Evolutionary conservation across 805 yeast genomes (phyloP).

Genomic region (Isabelozyma pseudorhagii): DNA sequence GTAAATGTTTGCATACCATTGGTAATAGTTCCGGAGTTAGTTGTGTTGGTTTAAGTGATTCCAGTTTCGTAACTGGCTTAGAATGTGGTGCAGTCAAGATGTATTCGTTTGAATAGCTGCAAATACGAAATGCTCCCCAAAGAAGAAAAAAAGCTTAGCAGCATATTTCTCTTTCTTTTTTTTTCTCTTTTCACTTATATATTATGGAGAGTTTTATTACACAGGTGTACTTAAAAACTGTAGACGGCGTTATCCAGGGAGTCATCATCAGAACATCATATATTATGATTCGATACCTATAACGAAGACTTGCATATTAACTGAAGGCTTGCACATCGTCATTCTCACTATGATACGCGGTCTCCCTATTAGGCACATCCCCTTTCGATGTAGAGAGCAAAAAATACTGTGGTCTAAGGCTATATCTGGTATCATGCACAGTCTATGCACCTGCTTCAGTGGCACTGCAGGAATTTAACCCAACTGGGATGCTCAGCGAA

Average conservation of each 20-base stretch:
- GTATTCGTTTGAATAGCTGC: slow-evolving; percentile 63
- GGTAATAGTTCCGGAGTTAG: slow-evolving; percentile 60
- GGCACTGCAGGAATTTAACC: background rate
- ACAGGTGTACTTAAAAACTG: background rate
- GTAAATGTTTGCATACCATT: slow-evolving; percentile 91
- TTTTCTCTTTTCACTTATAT: background rate
- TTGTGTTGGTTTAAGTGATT: slow-evolving; percentile 85
- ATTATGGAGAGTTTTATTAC: background rate
- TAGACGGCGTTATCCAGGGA: no score
- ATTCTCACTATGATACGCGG: no score
- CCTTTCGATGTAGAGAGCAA: no score
- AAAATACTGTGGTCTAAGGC: background rate
- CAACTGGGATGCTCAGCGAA: background rate
- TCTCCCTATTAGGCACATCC: no score
- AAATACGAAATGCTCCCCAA: background rate
- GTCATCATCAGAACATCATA: no score
- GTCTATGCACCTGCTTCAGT: background rate
- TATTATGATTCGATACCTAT: no score
- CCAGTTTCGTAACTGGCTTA: slow-evolving; percentile 85
- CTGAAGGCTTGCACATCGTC: no score
- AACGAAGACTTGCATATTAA: no score
- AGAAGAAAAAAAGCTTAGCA: background rate
- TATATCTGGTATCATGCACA: background rate
- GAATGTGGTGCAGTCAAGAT: slow-evolving; percentile 85
- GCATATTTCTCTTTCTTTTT: background rate